These are phyloP conservation scores for Capsicum chinense DNA, from an alignment of 257 asterid genomes.

Conservation along the genomic window DNA sequence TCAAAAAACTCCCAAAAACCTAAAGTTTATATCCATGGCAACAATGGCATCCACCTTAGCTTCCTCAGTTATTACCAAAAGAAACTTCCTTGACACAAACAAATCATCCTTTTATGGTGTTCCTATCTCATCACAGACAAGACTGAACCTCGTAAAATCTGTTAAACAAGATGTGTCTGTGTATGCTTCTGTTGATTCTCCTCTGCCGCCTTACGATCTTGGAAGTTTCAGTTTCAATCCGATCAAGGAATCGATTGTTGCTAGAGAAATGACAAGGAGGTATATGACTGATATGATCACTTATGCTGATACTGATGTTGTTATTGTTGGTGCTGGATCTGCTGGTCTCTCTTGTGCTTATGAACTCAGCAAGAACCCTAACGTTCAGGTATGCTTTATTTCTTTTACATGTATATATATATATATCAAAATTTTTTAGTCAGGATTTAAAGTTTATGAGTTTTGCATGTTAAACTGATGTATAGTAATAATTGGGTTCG, in stretches of 20 bases:
- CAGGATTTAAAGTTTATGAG: background rate
- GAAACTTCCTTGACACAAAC: constrained; percentile 54
- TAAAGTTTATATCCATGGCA: constrained; percentile 45
- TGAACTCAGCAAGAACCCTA: constrained; percentile 78
- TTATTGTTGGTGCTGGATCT: constrained; percentile 82
- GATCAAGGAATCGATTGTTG: constrained; percentile 73
- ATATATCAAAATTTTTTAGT: background rate
- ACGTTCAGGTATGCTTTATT: constrained; percentile 39
- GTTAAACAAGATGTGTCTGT: constrained; percentile 39
- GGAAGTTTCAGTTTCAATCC: constrained; percentile 64
- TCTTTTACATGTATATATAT: no score
- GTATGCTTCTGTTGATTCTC: constrained; percentile 52
- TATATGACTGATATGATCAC: constrained; percentile 92
- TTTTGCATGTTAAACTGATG: background rate
- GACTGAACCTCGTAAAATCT: constrained; percentile 50
- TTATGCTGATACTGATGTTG: constrained; percentile 83
- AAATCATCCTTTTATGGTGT: constrained; percentile 65
- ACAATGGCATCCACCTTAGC: constrained; percentile 78
- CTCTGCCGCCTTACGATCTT: constrained; percentile 53
- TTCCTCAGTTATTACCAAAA: constrained; percentile 47
- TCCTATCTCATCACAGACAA: constrained; percentile 41
- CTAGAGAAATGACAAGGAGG: constrained; percentile 85
- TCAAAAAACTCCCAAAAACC: background rate
- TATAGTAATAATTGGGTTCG: background rate
- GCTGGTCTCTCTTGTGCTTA: constrained; percentile 92